Conservation (phyloP, 352 stramenopile species). For the Pilasporangium apinafurcum region DNA sequence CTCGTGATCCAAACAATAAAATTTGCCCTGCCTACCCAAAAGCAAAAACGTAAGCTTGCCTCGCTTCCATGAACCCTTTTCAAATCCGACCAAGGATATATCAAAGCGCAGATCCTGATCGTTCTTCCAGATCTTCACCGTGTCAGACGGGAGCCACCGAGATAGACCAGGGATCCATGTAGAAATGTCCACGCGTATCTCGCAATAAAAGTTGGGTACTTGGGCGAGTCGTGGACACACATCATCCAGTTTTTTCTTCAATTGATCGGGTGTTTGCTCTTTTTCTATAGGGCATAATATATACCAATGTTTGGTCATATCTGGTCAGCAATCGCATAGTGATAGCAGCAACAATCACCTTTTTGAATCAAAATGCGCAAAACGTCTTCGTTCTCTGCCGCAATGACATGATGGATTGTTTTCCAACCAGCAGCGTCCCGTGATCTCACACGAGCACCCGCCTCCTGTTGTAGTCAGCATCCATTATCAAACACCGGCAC, state of each 20-base stretch:
- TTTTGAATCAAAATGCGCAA: slow-evolving; percentile 39
- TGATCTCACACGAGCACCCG: slow-evolving; percentile 54
- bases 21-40: slow-evolving; percentile 24
- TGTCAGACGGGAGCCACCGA: slow-evolving; percentile 63
- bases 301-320: too few relatives aligned
- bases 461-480: too few relatives aligned
- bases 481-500: not conserved
- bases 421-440: slow-evolving; percentile 58
- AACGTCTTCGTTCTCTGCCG: slow-evolving; percentile 53
- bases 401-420: slow-evolving; percentile 53
- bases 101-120: slow-evolving; percentile 53
- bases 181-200: slow-evolving; percentile 58
- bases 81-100: slow-evolving; percentile 57
- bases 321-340: too few relatives aligned
- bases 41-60: slow-evolving; percentile 62
- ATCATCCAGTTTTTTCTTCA: slow-evolving; percentile 43
- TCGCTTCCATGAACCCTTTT: slow-evolving; percentile 53
- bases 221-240: slow-evolving; percentile 32
- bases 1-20: slow-evolving; percentile 55
- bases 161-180: slow-evolving; percentile 71
- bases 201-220: slow-evolving; percentile 59
- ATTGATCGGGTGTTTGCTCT: slow-evolving; percentile 39
- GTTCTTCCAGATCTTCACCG: slow-evolving; percentile 73
- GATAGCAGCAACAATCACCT: slow-evolving; percentile 20
- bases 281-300: slow-evolving; percentile 47